Percentiles rank a stretch among this genome's conserved stretches.
Evolutionary conservation across 2,329 filamentous ascomycete species (phyloP).

Genomic region (Emergomyces orientalis): DNA sequence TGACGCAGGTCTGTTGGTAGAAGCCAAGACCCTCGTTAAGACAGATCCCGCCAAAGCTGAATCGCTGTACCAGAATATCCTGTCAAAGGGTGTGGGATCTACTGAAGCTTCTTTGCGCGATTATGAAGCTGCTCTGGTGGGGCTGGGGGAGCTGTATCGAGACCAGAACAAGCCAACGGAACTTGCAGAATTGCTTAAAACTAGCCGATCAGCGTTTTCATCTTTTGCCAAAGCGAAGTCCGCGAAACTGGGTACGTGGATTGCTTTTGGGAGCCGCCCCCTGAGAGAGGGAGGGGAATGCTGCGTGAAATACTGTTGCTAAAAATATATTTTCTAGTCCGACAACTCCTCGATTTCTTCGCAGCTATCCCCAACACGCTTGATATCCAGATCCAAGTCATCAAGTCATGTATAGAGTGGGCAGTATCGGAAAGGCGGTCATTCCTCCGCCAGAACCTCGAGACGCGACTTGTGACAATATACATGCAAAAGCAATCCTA

Average conservation of each 20-base stretch:
- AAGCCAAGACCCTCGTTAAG: constrained; percentile 78
- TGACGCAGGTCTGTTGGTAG: constrained; percentile 61
- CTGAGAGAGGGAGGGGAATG: not conserved
- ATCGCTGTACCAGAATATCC: constrained; percentile 77
- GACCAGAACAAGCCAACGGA: constrained; percentile 72
- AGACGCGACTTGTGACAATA: constrained; percentile 84
- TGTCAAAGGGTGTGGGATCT: constrained; percentile 72
- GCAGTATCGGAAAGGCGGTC: constrained; percentile 86
- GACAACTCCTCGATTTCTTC: constrained; percentile 93
- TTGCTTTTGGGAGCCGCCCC: not conserved
- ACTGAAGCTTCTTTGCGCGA: constrained; percentile 81
- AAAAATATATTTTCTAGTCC: constrained; percentile 50
- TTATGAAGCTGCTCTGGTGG: constrained; percentile 82
- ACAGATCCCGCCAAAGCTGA: constrained; percentile 76
- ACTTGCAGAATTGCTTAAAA: constrained; percentile 79
- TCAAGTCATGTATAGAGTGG: constrained; percentile 99
- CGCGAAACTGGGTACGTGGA: constrained; percentile 74
- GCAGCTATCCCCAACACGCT: constrained; percentile 85
- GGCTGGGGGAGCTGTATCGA: constrained; percentile 83
- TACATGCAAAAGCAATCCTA: constrained; percentile 97
- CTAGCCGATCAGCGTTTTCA: constrained; percentile 82
- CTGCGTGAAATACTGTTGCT: constrained; percentile 5
- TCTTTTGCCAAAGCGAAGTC: constrained; percentile 99
- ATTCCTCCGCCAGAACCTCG: constrained; percentile 95
- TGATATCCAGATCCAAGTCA: constrained; percentile 89